Base-by-base conservation (phyloP, 1,284 basidiomycete genomes). In the Neonothopanus nambi region DNA sequence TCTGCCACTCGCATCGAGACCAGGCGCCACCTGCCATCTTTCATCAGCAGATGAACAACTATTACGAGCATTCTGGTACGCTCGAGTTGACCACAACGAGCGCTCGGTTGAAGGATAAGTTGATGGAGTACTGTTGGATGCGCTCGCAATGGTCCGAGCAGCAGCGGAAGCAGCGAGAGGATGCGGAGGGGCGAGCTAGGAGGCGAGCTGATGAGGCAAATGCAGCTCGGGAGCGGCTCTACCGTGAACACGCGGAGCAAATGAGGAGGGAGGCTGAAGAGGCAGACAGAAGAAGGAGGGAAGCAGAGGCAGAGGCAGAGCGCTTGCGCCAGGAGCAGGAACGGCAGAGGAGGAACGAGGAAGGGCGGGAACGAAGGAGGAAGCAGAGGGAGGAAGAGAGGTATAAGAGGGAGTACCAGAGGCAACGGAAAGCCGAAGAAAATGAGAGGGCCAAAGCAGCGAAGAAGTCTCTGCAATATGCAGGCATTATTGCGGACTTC, bases 1-100 rank as follows among this genome's bases (percentile, higher is more conserved):
- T 50, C 17, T 50, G 48, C 48, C 39, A 42, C 28, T 36, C 13
- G n/a, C 40, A 50, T 24, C 7, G 38, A 17, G 28, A 50, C 21
- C 48, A 50, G 30, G 17, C 18, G 23, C 48, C 37, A 12, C 48
- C 38, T 8, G 9, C 13, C 21, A 49, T 18, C 8, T 49, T 49
- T 39, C 33, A 18, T 28, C 37, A 18, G n/a, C 24, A 49, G 2
- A 4, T 39, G 15, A 20, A 20, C n/a, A 28, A 24, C 5, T 49
- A 49, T 13, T 41, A n/a, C n/a, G 15, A 18, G 3, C 39, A 11
- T 17, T 24, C 36, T 12, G 13, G 48, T 4, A 37, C 37, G 4
- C 30, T 23, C 8, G 48, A 49, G 12, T 26, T 49, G 28, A 36
- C 48, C 23, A 28, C 38, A 12, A 41, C 15, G 13, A 41, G 38